phyloP scores from a whole-genome alignment of 495 filamentous ascomycete genomes.

The Penicillium arizonense region DNA sequence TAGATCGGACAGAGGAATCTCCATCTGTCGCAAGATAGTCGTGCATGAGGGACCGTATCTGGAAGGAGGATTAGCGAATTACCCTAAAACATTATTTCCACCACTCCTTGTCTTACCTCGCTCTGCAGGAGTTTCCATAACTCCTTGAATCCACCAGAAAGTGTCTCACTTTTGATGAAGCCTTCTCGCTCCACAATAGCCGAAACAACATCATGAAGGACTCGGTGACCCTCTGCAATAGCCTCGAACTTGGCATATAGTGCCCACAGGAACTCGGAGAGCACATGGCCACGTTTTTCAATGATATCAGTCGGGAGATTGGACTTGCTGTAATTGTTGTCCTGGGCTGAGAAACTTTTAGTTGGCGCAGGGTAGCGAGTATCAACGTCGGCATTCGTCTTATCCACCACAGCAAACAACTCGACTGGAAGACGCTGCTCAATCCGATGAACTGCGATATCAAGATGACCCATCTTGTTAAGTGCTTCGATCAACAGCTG shows the following conservation, averaged over 20 bases:
- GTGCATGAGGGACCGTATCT: constrained; percentile 88
- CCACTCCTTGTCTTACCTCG: constrained; percentile 46
- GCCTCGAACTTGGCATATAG: constrained; percentile 96
- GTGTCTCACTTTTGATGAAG: constrained; percentile 49
- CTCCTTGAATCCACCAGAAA: constrained; percentile 83
- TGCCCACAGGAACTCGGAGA: constrained; percentile 87
- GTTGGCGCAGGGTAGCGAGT: constrained; percentile 75
- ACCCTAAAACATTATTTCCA: background rate
- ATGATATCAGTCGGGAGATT: constrained; percentile 65
- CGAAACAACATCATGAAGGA: constrained; percentile 85
- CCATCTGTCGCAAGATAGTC: constrained; percentile 97
- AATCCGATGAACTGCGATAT: constrained; percentile 81
- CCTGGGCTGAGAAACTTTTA: constrained; percentile 53
- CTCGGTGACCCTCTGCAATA: constrained; percentile 92
- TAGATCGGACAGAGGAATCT: constrained; percentile 53
- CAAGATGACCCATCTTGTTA: constrained; percentile 81
- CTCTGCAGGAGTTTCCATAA: constrained; percentile 90
- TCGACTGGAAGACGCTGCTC: constrained; percentile 94
- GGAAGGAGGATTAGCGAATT: background rate
- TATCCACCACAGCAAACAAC: constrained; percentile 89
- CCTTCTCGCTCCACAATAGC: constrained; percentile 77
- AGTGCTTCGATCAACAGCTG: constrained; percentile 83
- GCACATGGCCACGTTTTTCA: constrained; percentile 71
- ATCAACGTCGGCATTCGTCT: constrained; percentile 90
- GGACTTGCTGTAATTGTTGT: constrained; percentile 31